Percentiles rank a stretch among this genome's conserved stretches.
Conservation (phyloP, 495 filamentous ascomycete genomes). For the Pyrenopolyporus hunteri region DNA sequence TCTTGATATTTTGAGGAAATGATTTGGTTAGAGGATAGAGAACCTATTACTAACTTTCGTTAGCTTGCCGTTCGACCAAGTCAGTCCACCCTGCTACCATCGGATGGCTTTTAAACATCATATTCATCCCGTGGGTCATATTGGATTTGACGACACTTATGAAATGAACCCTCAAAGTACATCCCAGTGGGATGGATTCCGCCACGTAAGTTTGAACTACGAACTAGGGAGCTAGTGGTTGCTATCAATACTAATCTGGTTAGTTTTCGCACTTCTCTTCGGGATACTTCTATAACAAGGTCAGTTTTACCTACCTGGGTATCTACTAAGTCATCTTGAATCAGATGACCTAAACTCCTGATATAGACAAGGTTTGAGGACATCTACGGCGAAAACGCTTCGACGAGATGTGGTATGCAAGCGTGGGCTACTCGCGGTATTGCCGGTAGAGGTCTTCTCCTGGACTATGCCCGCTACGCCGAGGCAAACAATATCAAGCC, state of each 20-base stretch:
- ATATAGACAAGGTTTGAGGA: conserved; percentile 50
- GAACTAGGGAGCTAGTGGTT: background rate
- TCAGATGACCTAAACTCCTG: conserved; percentile 29
- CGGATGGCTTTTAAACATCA: conserved; percentile 51
- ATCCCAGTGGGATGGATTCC: conserved; percentile 76
- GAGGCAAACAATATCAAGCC: conserved; percentile 51
- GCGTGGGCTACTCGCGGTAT: conserved; percentile 46
- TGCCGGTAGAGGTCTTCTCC: conserved; percentile 57
- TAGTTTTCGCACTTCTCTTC: conserved; percentile 53
- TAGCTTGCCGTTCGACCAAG: conserved; percentile 62
- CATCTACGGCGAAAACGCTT: conserved; percentile 28
- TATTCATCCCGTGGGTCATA: conserved; percentile 49
- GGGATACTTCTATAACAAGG: conserved; percentile 58
- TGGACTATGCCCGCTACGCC: conserved; percentile 46
- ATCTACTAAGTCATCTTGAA: too few relatives aligned
- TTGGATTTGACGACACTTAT: conserved; percentile 69
- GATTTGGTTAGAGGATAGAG: background rate
- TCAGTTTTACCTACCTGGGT: conserved; percentile 29
- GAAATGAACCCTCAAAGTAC: conserved; percentile 70
- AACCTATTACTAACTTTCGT: background rate
- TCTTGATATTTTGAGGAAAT: background rate
- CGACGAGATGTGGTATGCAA: conserved; percentile 38
- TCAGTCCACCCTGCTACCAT: conserved; percentile 50
- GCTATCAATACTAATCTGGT: background rate
- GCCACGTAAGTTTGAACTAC: conserved; percentile 51